phyloP scores from a whole-genome alignment of 768 basidiomycete genomes.

The Auricularia sp. region DNA sequence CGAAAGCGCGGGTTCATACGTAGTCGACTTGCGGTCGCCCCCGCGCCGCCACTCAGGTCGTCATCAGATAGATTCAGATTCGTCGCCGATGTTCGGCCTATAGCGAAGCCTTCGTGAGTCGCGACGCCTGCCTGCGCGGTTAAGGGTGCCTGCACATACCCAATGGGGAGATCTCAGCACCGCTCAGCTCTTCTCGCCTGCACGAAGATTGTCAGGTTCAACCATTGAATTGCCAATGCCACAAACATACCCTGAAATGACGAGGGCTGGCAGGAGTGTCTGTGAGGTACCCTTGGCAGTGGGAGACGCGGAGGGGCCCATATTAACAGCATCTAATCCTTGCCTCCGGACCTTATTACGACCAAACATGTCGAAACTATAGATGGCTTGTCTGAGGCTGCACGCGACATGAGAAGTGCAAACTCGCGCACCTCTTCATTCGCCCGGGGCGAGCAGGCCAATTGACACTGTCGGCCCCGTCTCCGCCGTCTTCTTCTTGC shows the following conservation, averaged over 20 bases:
- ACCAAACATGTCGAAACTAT: background rate
- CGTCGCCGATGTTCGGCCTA: background rate
- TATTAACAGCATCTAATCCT: background rate
- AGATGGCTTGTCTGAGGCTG: background rate
- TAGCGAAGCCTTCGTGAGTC: background rate
- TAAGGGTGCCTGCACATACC: conserved; percentile 30
- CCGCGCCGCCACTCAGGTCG: background rate
- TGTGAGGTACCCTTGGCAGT: background rate
- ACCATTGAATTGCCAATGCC: background rate
- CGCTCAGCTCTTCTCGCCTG: conserved; percentile 50
- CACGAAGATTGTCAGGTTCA: background rate
- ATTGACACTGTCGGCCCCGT: background rate
- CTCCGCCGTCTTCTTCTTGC: background rate
- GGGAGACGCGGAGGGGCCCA: background rate
- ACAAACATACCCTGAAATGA: conserved; percentile 30
- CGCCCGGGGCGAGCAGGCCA: background rate
- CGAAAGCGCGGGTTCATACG: conserved; percentile 26
- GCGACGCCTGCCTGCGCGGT: background rate
- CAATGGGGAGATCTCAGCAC: conserved; percentile 65
- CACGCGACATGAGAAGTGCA: background rate
- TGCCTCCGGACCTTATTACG: background rate
- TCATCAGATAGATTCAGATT: background rate
- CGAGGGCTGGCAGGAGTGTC: conserved; percentile 28
- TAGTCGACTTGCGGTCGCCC: conserved; percentile 29
- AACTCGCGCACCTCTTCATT: background rate